Conservation (phyloP, 1,139 yeast species). For the Candida dubliniensis region DNA sequence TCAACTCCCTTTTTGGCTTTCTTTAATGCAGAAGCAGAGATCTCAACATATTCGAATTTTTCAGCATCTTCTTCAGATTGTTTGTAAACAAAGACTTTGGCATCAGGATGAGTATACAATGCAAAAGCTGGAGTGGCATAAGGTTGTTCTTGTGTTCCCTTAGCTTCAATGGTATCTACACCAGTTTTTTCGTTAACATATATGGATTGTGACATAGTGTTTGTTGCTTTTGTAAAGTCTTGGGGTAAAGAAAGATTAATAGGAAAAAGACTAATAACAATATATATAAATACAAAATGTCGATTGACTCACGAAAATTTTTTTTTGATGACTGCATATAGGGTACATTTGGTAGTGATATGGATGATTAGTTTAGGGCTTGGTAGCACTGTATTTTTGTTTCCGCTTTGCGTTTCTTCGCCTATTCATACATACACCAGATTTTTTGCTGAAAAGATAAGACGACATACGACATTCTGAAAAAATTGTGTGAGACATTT, state of each 20-base stretch:
- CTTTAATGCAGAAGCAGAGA: slow-evolving; percentile 90
- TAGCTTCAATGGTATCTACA: slow-evolving; percentile 51
- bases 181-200: slow-evolving; percentile 79
- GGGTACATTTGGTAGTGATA: too few relatives aligned
- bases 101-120: slow-evolving; percentile 55
- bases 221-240: neutral
- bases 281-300: too few relatives aligned
- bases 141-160: slow-evolving; percentile 70
- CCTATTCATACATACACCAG: too few relatives aligned
- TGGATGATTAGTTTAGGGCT: too few relatives aligned
- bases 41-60: slow-evolving; percentile 63
- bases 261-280: too few relatives aligned
- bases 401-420: neutral
- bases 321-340: neutral
- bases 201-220: slow-evolving; percentile 28
- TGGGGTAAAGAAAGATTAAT: too few relatives aligned
- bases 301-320: slow-evolving; percentile 3
- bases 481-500: too few relatives aligned
- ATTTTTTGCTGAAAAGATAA: too few relatives aligned
- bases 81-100: slow-evolving; percentile 65
- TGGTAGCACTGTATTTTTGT: neutral
- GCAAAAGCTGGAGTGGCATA: slow-evolving; percentile 87
- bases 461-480: too few relatives aligned
- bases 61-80: slow-evolving; percentile 49
- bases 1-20: slow-evolving; percentile 97